These are phyloP conservation scores for Fusarium tjaetaba DNA, from an alignment of 2,329 filamentous ascomycete species.

Conservation along the genomic window DNA sequence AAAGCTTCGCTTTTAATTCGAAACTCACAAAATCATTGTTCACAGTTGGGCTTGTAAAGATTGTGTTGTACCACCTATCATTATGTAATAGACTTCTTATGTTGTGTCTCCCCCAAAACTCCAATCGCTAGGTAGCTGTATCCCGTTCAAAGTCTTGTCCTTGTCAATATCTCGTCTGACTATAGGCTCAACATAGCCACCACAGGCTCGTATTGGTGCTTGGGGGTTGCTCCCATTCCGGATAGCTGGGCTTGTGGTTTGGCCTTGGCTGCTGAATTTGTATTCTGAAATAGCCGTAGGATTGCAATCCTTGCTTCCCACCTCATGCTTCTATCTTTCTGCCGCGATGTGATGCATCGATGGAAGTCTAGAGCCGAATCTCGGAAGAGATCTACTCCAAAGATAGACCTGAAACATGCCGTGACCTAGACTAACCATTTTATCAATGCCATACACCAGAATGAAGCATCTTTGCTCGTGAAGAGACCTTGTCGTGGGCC, in stretches of 20 bases:
- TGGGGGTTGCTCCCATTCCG: constrained; percentile 4
- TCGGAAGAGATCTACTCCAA: neutral
- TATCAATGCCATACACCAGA: neutral
- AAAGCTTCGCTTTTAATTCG: neutral
- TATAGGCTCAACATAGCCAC: constrained; percentile 37
- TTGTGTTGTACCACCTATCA: neutral
- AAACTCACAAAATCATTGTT: neutral
- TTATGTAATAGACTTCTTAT: neutral
- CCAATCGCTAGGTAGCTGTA: neutral
- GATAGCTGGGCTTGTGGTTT: neutral
- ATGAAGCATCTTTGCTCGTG: constrained; percentile 7
- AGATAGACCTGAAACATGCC: neutral
- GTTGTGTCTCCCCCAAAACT: neutral
- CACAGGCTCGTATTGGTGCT: constrained; percentile 37
- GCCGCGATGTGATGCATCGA: neutral
- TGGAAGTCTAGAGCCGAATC: neutral
- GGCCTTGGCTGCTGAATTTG: constrained; percentile 2
- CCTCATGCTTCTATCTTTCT: constrained; percentile 18
- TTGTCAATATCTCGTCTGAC: constrained; percentile 11
- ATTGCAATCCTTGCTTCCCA: constrained; percentile 20
- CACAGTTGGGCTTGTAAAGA: neutral
- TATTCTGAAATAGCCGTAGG: constrained; percentile 12
- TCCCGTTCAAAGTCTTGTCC: constrained; percentile 6
- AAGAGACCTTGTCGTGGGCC: neutral
- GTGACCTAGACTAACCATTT: neutral